A percentile compares a stretch with the other conserved stretches of the same genome.
Conservation (phyloP, 2,329 filamentous ascomycete genomes). For the Chaetomium sp. region DNA sequence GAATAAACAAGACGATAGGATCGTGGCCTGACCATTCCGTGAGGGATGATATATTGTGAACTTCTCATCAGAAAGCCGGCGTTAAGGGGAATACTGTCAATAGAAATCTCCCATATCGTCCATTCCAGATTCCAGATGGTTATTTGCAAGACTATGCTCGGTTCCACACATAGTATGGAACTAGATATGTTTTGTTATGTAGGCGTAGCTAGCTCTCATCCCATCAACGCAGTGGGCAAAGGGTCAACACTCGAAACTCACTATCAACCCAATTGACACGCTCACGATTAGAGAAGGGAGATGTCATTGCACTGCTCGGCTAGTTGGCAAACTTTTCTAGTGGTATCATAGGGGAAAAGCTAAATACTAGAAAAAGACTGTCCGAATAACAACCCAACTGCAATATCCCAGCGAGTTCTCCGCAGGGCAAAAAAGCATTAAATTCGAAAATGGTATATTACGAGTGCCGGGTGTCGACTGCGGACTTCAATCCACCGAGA, state of each 20-base stretch:
- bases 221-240: too few relatives aligned
- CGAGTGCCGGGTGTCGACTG: slow-evolving; percentile 19
- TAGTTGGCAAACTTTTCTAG: slow-evolving; percentile 34
- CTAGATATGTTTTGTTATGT: background rate
- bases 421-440: background rate
- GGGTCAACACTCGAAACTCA: background rate
- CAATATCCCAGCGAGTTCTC: background rate
- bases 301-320: slow-evolving; percentile 22
- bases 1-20: background rate
- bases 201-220: too few relatives aligned
- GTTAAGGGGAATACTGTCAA: background rate
- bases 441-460: slow-evolving; percentile 27
- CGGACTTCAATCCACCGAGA: slow-evolving; percentile 13
- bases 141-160: background rate
- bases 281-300: background rate
- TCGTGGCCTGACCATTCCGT: background rate
- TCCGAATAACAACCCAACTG: background rate
- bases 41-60: background rate
- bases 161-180: background rate
- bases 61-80: background rate
- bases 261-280: background rate
- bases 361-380: slow-evolving; percentile 10
- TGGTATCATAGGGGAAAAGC: slow-evolving; percentile 37
- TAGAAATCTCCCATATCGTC: background rate
- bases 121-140: too few relatives aligned